Evolutionary conservation across 768 basidiomycete species (phyloP), one percentile per base, ranked within the genome.

Genomic region (Serpula lacrymans): DNA sequence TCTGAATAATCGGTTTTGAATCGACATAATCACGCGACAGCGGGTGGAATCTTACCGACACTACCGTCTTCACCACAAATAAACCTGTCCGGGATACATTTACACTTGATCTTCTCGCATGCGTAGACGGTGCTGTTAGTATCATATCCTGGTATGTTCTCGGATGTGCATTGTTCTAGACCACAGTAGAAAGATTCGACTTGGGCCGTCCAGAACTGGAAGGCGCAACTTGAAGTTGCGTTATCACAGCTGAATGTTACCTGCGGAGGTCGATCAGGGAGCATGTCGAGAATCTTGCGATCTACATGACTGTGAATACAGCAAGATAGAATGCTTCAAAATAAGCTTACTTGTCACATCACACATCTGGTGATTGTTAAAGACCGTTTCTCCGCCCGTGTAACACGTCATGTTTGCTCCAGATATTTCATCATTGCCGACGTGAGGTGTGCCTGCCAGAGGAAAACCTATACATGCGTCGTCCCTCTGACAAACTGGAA

Each of bases 161-260:
- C 55, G 5, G 79, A 79, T 3, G 55, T 59, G 57, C 96, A 98
- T 13, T 75, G 58, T 30, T 87, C 73, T 39, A 99, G 73, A 8
- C 79, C 78, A 63, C 96, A 99, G 64, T 96, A 97, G 64, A 99
- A 98, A 0, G 91, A 94, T 59, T 99, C 95, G 41, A 91, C 76
- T 52, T 88, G 73, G 5, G 86, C 92, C 7, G 92, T 90, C 96
- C 96, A 99, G 68, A 99, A 99, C 63, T 99, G 94, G 74, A 99
- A 99, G 17, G 81, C 79, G 58, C 96, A 99, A 1, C 78, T 78
- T 4, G 67, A 65, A 10, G 72, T 67, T 2, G 57, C 44, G 14
- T 67, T 75, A 43, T 88, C 81, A 66, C 96, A 99, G 49, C 86
- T 84, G 62, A 99, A 99, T 1, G 96, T 98, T 2, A 97, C 94